phyloP scores from a whole-genome alignment of 129 eudicot species.

The Deinandra increscens region DNA sequence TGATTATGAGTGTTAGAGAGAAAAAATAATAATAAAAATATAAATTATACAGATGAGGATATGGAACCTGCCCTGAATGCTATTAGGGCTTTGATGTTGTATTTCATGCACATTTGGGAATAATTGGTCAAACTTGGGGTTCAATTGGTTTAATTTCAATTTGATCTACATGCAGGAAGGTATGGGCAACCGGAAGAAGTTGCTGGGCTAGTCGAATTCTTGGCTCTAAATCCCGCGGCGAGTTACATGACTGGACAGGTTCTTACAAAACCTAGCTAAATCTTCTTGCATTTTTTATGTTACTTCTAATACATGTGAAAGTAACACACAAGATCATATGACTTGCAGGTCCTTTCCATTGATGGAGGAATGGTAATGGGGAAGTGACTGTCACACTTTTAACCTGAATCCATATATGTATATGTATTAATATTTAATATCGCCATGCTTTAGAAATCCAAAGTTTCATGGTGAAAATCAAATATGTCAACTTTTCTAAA shows the following conservation, averaged over 20 bases:
- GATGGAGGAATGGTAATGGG: conserved; percentile 99
- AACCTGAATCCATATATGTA: background rate
- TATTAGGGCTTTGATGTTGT: background rate
- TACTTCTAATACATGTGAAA: background rate
- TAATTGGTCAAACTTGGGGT: no score
- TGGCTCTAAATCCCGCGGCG: conserved; percentile 91
- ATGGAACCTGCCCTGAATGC: no score
- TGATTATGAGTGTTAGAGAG: no score
- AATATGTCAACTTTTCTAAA: no score
- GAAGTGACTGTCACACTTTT: conserved; percentile 40
- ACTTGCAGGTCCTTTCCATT: conserved; percentile 63
- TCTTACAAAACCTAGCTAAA: background rate
- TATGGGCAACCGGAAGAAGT: conserved; percentile 91
- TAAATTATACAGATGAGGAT: no score
- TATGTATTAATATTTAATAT: no score
- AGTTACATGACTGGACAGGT: conserved; percentile 98
- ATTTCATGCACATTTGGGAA: no score
- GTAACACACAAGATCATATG: background rate
- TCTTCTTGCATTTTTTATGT: conserved; percentile 12
- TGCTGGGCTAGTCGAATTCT: conserved; percentile 88
- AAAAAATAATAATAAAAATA: no score
- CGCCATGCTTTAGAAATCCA: no score
- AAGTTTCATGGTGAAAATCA: no score
- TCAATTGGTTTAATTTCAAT: background rate
- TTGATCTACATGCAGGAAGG: conserved; percentile 57